Evolutionary conservation across 2,329 filamentous ascomycete species (phyloP).

Genomic region (Cadophora luteo-olivacea): DNA sequence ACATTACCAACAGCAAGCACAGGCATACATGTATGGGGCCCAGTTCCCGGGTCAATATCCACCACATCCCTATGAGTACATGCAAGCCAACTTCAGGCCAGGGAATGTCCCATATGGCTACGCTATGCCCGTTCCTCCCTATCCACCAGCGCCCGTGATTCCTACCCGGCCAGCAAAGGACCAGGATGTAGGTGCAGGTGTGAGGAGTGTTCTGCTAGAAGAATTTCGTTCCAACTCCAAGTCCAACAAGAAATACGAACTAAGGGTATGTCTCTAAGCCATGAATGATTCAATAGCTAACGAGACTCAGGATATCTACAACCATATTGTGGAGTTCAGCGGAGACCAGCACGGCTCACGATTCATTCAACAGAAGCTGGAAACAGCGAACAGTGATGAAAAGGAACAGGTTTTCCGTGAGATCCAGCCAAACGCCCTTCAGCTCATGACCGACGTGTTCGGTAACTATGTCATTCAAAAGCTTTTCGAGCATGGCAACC

Average conservation of each 20-base stretch:
- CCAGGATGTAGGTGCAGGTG: constrained; percentile 52
- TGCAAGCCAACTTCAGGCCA: constrained; percentile 45
- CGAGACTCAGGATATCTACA: constrained; percentile 74
- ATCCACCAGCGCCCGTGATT: constrained; percentile 34
- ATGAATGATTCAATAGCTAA: neutral
- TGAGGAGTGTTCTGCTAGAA: constrained; percentile 76
- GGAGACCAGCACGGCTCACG: constrained; percentile 95
- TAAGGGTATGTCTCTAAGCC: constrained; percentile 61
- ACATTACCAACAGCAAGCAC: constrained; percentile 39
- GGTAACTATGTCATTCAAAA: constrained; percentile 99
- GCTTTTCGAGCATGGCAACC: constrained; percentile 94
- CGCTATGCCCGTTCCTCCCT: constrained; percentile 42
- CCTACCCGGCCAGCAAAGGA: constrained; percentile 44
- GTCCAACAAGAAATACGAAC: constrained; percentile 74
- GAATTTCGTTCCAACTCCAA: constrained; percentile 81
- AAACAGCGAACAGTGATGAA: constrained; percentile 92
- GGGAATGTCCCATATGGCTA: constrained; percentile 47
- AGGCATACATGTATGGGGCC: constrained; percentile 47
- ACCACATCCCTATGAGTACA: constrained; percentile 49
- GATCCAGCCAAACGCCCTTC: constrained; percentile 81
- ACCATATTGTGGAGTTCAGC: constrained; percentile 89
- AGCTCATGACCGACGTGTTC: constrained; percentile 95
- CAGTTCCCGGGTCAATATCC: constrained; percentile 49
- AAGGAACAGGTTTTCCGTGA: constrained; percentile 91
- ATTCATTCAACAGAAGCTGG: constrained; percentile 93